Evolutionary conservation across 345 rosid genomes (phyloP).

Genomic region (Sonneratia caseolaris): DNA sequence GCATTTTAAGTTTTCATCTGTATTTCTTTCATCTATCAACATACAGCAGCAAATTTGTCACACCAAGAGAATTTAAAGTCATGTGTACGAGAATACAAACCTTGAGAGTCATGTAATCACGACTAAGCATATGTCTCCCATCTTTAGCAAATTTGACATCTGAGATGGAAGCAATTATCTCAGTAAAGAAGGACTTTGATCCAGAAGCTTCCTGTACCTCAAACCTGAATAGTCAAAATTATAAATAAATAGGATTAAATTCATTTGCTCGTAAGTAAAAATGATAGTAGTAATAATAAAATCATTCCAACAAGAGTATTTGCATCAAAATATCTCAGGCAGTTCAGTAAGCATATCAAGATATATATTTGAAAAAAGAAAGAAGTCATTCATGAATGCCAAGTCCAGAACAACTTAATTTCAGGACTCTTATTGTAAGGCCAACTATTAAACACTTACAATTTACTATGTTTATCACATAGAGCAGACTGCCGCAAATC

Average conservation of each 20-base stretch:
- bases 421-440: not conserved
- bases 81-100: conserved; percentile 18
- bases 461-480: conserved; percentile 82
- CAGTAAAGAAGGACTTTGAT: conserved; percentile 80
- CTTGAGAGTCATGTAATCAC: conserved; percentile 98
- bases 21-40: not conserved
- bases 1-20: not conserved
- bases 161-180: conserved; percentile 90
- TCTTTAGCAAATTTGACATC: conserved; percentile 75
- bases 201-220: conserved; percentile 76
- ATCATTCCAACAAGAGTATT: not conserved
- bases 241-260: not conserved
- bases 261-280: not conserved
- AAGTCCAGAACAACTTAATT: not conserved
- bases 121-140: conserved; percentile 81
- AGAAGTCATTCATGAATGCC: not conserved
- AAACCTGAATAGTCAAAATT: conserved; percentile 36
- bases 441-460: conserved; percentile 37
- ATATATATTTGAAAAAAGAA: not conserved
- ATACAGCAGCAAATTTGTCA: conserved; percentile 1
- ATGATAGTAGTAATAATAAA: not conserved
- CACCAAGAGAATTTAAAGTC: not conserved
- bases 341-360: not conserved
- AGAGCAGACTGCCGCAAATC: conserved; percentile 98
- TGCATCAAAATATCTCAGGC: not conserved